Evolutionary conservation across 2,329 filamentous ascomycete species (phyloP).

Genomic region (Periglandula ipomoeae): DNA sequence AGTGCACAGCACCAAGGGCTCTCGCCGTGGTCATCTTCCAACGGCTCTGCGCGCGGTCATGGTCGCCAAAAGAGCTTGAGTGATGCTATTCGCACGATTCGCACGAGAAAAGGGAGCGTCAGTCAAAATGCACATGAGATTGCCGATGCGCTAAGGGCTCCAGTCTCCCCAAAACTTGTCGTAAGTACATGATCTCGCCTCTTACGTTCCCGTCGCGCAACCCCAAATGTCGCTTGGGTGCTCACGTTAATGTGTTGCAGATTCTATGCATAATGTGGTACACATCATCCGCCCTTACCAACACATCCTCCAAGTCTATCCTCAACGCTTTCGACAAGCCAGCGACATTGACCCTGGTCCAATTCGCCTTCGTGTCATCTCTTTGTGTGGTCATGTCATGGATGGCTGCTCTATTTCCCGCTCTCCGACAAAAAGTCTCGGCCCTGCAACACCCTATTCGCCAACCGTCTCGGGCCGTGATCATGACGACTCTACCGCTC

Average conservation of each 20-base stretch:
- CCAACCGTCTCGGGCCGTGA: constrained; percentile 68
- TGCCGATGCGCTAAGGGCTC: constrained; percentile 81
- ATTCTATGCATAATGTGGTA: constrained; percentile 87
- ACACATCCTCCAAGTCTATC: constrained; percentile 96
- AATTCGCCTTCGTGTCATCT: constrained; percentile 86
- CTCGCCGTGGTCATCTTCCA: constrained; percentile 19
- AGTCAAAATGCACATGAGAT: constrained; percentile 91
- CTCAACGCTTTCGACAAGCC: constrained; percentile 85
- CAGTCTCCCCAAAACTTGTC: constrained; percentile 78
- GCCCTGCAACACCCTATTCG: constrained; percentile 79
- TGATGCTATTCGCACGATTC: constrained; percentile 78
- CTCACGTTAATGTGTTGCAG: constrained; percentile 36
- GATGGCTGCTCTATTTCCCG: constrained; percentile 63
- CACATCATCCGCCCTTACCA: constrained; percentile 87
- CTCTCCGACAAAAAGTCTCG: constrained; percentile 61
- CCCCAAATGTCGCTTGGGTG: not conserved
- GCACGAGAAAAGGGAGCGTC: constrained; percentile 73
- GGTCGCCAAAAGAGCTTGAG: constrained; percentile 75
- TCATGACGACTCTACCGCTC: constrained; percentile 80
- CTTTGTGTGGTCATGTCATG: constrained; percentile 77
- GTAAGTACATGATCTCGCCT: constrained; percentile 39
- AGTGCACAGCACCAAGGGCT: constrained; percentile 2
- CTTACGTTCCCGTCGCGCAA: not conserved
- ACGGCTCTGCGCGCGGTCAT: constrained; percentile 39
- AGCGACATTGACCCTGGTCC: constrained; percentile 81